Conservation (phyloP, 73 alveolate species). For the Tetrahymena borealis region DNA sequence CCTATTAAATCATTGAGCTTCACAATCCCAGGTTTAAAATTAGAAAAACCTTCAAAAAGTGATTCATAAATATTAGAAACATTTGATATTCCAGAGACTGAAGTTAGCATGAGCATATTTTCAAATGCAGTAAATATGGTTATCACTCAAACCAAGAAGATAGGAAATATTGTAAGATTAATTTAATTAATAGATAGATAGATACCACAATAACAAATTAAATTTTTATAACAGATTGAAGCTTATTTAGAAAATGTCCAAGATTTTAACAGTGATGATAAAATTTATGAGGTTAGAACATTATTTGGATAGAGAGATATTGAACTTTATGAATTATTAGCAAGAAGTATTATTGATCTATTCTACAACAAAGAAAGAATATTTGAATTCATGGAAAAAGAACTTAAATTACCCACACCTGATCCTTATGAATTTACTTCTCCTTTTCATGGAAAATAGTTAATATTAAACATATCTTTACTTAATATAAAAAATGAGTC, state of each 20-base stretch:
- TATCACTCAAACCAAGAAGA: background rate
- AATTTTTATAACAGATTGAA: background rate
- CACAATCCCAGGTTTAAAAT: background rate
- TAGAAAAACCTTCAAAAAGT: background rate
- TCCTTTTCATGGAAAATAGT: background rate
- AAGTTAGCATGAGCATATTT: background rate
- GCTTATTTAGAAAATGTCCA: background rate
- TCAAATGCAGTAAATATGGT: background rate
- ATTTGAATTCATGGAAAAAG: background rate
- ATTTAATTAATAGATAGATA: background rate
- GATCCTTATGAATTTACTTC: background rate
- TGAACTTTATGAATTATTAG: background rate
- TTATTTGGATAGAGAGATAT: background rate
- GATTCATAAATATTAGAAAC: background rate
- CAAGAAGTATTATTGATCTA: background rate
- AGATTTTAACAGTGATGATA: background rate
- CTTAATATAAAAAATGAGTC: background rate
- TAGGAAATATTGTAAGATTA: background rate
- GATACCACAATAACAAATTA: background rate
- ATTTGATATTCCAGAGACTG: background rate
- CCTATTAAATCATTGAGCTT: background rate
- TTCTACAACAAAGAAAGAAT: background rate
- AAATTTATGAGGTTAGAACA: background rate
- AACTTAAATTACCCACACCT: background rate
- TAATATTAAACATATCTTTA: background rate